These are phyloP conservation scores for Neurospora tetraspora DNA, from an alignment of 495 filamentous ascomycete genomes.

Conservation along the genomic window DNA sequence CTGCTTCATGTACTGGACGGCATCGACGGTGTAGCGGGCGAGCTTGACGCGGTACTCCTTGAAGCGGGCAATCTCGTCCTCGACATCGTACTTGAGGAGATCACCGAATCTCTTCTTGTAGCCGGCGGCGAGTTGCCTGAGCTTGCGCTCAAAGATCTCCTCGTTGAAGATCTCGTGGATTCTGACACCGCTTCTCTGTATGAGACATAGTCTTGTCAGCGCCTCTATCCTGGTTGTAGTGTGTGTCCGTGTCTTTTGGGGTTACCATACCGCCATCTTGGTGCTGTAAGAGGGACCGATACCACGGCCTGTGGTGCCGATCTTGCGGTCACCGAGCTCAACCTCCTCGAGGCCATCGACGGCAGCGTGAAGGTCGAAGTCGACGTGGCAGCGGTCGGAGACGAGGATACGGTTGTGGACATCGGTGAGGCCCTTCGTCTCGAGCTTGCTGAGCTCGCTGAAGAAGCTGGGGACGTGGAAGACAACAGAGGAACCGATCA, in stretches of 20 bases:
- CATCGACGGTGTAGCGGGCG: constrained; percentile 61
- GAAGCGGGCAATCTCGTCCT: constrained; percentile 61
- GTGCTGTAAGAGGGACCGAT: constrained; percentile 78
- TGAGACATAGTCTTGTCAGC: background rate
- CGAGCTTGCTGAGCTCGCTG: constrained; percentile 64
- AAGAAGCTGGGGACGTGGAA: constrained; percentile 73
- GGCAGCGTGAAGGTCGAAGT: constrained; percentile 71
- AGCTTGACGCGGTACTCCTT: constrained; percentile 58
- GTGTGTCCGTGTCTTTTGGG: background rate
- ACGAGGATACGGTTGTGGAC: constrained; percentile 63
- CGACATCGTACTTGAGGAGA: constrained; percentile 62
- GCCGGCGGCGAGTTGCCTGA: constrained; percentile 52
- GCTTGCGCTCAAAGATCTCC: constrained; percentile 56
- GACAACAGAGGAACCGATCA: constrained; percentile 79
- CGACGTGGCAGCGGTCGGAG: constrained; percentile 72
- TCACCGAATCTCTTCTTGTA: constrained; percentile 70
- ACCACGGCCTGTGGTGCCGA: constrained; percentile 51
- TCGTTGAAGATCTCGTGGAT: constrained; percentile 67
- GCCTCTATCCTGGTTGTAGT: background rate
- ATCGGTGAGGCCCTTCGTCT: constrained; percentile 60
- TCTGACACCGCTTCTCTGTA: constrained; percentile 54
- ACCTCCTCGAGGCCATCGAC: constrained; percentile 77
- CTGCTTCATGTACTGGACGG: constrained; percentile 45
- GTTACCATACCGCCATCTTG: constrained; percentile 48
- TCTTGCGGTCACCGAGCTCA: constrained; percentile 49